These are phyloP conservation scores for Ophioceras dolichostomum DNA, from an alignment of 2,329 filamentous ascomycete species.

Conservation along the genomic window DNA sequence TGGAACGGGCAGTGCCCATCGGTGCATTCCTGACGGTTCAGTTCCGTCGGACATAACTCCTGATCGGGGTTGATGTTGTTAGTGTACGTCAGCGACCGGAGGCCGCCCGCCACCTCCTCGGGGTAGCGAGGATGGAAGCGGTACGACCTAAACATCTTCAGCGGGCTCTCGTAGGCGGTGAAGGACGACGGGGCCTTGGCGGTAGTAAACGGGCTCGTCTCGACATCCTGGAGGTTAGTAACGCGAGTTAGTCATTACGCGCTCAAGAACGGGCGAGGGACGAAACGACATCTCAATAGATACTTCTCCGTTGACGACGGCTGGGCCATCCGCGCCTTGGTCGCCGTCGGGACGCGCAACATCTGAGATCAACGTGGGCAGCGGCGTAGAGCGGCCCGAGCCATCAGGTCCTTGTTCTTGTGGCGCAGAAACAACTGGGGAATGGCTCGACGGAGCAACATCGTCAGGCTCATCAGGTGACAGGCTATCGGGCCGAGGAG, in stretches of 20 bases:
- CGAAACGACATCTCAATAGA: slow-evolving; percentile 21
- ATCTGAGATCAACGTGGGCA: slow-evolving; percentile 19
- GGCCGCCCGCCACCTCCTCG: slow-evolving; percentile 58
- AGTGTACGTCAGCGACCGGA: slow-evolving; percentile 86
- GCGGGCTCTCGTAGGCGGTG: slow-evolving; percentile 66
- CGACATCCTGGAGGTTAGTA: no score
- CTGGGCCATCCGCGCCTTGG: slow-evolving; percentile 13
- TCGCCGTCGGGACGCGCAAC: slow-evolving; percentile 11
- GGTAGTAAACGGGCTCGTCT: slow-evolving; percentile 5
- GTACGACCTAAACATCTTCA: slow-evolving; percentile 75
- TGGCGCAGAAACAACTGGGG: no score
- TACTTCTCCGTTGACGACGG: slow-evolving; percentile 27
- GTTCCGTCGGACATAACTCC: slow-evolving; percentile 65
- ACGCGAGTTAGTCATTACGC: slow-evolving; percentile 2
- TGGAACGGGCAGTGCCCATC: slow-evolving; percentile 65
- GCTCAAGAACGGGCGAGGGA: slow-evolving; percentile 4
- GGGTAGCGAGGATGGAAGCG: slow-evolving; percentile 76
- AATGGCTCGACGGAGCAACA: no score
- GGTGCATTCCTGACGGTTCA: slow-evolving; percentile 54
- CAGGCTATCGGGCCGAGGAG: no score
- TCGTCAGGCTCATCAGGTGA: no score
- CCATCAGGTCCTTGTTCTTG: no score
- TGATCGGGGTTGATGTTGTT: slow-evolving; percentile 71
- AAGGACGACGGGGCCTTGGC: no score
- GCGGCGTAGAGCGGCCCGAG: slow-evolving; percentile 5